Evolutionary conservation across 331 rosid species (phyloP).

Genomic region (Saraca asoca): DNA sequence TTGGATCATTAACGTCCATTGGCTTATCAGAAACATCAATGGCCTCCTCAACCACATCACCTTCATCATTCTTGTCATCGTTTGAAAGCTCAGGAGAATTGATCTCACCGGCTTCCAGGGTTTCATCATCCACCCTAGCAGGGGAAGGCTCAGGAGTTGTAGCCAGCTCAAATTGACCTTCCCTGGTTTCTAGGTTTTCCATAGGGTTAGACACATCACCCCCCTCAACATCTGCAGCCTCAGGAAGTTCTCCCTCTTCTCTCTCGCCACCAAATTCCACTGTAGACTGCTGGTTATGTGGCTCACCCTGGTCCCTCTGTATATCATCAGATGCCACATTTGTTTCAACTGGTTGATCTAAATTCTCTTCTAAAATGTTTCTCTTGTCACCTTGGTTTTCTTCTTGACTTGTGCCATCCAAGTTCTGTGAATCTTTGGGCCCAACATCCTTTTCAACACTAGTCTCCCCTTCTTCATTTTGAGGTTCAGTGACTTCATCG

Average conservation of each 20-base stretch:
- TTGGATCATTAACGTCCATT: conserved; percentile 54
- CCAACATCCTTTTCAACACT: conserved; percentile 57
- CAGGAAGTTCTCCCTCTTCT: conserved; percentile 96
- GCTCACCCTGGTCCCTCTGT: conserved; percentile 59
- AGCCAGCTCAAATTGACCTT: conserved; percentile 58
- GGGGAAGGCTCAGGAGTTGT: conserved; percentile 72
- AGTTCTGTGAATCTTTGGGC: conserved; percentile 45
- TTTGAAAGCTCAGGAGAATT: conserved; percentile 57
- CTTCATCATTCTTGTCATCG: conserved; percentile 73
- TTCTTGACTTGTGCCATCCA: conserved; percentile 49
- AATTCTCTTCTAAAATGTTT: conserved; percentile 52
- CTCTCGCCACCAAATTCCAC: conserved; percentile 54
- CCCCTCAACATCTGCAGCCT: conserved; percentile 61
- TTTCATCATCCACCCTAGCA: conserved; percentile 62
- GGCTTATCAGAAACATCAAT: conserved; percentile 75
- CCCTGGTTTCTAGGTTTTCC: conserved; percentile 57
- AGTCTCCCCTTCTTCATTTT: conserved; percentile 63
- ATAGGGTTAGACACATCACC: conserved; percentile 42
- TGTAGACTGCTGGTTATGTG: conserved; percentile 55
- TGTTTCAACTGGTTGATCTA: conserved; percentile 53
- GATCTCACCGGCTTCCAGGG: conserved; percentile 61
- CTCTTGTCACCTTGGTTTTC: conserved; percentile 58
- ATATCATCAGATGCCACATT: conserved; percentile 57
- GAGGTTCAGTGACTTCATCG: conserved; percentile 61
- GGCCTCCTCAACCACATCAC: conserved; percentile 67